phyloP scores from a whole-genome alignment of 108 stramenopile genomes.

The Pseudonitzschia multistriata region DNA sequence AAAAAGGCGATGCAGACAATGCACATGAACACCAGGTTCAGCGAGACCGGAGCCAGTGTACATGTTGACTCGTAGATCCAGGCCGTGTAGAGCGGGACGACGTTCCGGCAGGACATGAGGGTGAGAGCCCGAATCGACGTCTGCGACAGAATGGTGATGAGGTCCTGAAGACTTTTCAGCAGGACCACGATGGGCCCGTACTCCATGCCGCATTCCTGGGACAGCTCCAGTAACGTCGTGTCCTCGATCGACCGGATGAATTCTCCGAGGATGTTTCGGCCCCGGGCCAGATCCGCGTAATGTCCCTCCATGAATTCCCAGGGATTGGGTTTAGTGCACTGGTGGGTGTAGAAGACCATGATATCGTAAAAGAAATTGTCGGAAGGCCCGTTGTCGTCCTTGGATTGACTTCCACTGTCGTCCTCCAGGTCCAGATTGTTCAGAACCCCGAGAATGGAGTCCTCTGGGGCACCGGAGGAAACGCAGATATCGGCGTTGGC shows the following conservation, averaged over 20 bases:
- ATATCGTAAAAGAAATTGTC: constrained; percentile 20
- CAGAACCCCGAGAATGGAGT: constrained; percentile 20
- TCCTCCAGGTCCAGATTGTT: constrained; percentile 23
- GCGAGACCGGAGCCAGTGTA: not conserved
- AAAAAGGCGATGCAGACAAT: constrained; percentile 30
- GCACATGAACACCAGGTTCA: constrained; percentile 25
- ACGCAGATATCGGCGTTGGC: constrained; percentile 36
- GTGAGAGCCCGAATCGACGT: constrained; percentile 16
- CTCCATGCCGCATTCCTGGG: constrained; percentile 33
- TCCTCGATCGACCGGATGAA: constrained; percentile 3
- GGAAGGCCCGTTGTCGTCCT: not conserved
- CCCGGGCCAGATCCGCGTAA: constrained; percentile 17
- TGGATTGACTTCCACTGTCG: not conserved
- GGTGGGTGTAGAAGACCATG: constrained; percentile 29
- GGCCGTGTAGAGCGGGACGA: constrained; percentile 39
- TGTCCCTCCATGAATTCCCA: constrained; percentile 35
- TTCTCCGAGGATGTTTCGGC: not conserved
- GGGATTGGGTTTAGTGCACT: constrained; percentile 23
- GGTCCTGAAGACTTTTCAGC: constrained; percentile 12
- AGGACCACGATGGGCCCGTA: constrained; percentile 22
- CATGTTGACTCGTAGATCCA: constrained; percentile 34
- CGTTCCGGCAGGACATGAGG: constrained; percentile 31
- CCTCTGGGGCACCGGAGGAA: constrained; percentile 23
- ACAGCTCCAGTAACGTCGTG: constrained; percentile 19
- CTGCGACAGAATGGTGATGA: constrained; percentile 22